Percentiles rank a stretch among this genome's conserved stretches.
Evolutionary conservation across 2,329 filamentous ascomycete species (phyloP).

Genomic region (Aureobasidium vineae): DNA sequence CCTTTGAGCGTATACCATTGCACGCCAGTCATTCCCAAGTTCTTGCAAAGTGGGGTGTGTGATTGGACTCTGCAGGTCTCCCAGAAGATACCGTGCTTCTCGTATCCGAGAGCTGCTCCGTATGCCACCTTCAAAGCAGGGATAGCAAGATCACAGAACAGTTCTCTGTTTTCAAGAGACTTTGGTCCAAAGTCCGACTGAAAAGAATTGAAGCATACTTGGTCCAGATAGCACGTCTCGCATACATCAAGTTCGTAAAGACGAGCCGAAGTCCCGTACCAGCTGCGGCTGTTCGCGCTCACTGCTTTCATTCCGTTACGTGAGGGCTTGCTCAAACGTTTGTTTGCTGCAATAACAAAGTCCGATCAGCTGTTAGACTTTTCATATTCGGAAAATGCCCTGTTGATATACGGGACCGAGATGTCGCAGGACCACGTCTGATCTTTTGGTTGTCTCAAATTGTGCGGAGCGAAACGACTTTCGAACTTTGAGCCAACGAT

Average conservation of each 20-base stretch:
- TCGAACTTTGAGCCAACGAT: slow-evolving; percentile 6
- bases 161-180: background rate
- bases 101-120: background rate
- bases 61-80: background rate
- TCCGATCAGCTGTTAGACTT: background rate
- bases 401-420: background rate
- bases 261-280: background rate
- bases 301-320: background rate
- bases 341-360: background rate
- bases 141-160: background rate
- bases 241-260: background rate
- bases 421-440: slow-evolving; percentile 4
- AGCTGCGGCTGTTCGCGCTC: background rate
- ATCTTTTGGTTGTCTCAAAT: background rate
- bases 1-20: background rate
- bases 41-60: background rate
- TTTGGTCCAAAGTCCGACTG: too few species aligned
- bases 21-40: background rate
- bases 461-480: background rate
- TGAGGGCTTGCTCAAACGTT: background rate
- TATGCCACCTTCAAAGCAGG: background rate
- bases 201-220: background rate
- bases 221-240: background rate
- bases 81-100: background rate
- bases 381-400: background rate